Base-by-base conservation (phyloP, 1,284 basidiomycete species). In the Apiotrichum montevideense region DNA sequence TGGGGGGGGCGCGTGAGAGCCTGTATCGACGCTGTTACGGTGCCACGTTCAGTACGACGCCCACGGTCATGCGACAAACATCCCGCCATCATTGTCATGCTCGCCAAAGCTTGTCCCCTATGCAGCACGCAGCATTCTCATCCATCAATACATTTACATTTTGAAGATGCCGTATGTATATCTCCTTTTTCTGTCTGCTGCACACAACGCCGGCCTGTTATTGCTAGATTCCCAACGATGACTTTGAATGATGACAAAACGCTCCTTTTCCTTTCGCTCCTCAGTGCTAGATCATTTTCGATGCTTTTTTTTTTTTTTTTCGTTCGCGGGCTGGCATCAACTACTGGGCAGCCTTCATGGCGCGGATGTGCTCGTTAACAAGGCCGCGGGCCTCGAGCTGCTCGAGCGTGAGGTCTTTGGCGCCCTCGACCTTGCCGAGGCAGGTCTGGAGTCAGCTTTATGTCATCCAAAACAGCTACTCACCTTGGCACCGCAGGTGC, bases 401-500 rank as follows among this genome's bases (percentile, higher is more conserved):
- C 13, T 66, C 63, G 9, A 73, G 53, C 0, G 70, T 54, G 14
- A 79, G 63, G 47, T 74, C 51, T 54, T 74, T 75, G 9, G 80
- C 80, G 7, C 80, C 80, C 6, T 58, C 52, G 39, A 81, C 74
- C 33, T 61, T 64, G 8, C 76, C 74, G 21, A 80, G 66, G 64
- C 80, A 80, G n/a, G 66, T 68, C 68, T 75, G 56, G 1, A 49
- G 13, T 39, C 37, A 39, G 37, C 37, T 9, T 29, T 11, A 6
- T 8, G 35, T 44, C 13, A 37, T 10, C 15, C n/a, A 4, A 13
- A 4, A 2, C 13, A 9, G 7, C 3, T 13, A 67, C 75, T 53
- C 60, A 77, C 76, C 52, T 68, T 58, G 1, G 79, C 68, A 9
- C 77, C 78, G 66, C 85, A 86, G 39, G 70, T 63, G 71, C 85